These are phyloP conservation scores for Populus simonii DNA, from an alignment of 345 rosid genomes.

Conservation along the genomic window DNA sequence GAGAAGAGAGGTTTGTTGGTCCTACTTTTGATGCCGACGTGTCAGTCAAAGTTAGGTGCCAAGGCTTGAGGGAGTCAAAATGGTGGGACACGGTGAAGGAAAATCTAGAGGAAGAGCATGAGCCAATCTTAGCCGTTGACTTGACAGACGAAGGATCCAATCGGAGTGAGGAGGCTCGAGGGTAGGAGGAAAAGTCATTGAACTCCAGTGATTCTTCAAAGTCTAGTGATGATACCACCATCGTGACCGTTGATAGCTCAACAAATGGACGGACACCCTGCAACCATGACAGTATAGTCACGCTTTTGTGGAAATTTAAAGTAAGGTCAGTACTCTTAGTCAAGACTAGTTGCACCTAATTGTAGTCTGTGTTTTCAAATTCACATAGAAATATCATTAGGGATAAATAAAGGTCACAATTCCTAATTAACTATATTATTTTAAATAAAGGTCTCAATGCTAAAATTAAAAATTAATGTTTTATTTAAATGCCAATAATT, in stretches of 20 bases:
- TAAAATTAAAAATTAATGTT: not conserved
- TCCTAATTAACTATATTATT: not conserved
- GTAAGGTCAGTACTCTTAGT: not conserved
- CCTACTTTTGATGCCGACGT: constrained; percentile 49
- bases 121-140: constrained; percentile 68
- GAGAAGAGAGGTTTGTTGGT: constrained; percentile 33
- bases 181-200: constrained; percentile 59
- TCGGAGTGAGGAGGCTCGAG: constrained; percentile 70
- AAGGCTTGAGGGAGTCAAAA: constrained; percentile 86
- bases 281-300: not conserved
- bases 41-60: constrained; percentile 80
- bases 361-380: not conserved
- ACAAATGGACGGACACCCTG: constrained; percentile 93
- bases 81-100: constrained; percentile 86
- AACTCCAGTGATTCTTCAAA: constrained; percentile 64
- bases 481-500: not conserved
- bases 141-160: constrained; percentile 54
- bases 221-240: constrained; percentile 65
- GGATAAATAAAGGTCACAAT: not conserved
- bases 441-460: too few relatives aligned
- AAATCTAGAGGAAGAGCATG: constrained; percentile 86
- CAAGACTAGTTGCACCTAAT: not conserved
- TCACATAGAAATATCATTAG: not conserved
- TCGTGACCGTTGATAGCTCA: constrained; percentile 67
- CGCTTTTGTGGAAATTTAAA: not conserved